A percentile compares a stretch with the other conserved stretches of the same genome.
Evolutionary conservation across 495 filamentous ascomycete genomes (phyloP).

Genomic region (Penicillium diatomitis): DNA sequence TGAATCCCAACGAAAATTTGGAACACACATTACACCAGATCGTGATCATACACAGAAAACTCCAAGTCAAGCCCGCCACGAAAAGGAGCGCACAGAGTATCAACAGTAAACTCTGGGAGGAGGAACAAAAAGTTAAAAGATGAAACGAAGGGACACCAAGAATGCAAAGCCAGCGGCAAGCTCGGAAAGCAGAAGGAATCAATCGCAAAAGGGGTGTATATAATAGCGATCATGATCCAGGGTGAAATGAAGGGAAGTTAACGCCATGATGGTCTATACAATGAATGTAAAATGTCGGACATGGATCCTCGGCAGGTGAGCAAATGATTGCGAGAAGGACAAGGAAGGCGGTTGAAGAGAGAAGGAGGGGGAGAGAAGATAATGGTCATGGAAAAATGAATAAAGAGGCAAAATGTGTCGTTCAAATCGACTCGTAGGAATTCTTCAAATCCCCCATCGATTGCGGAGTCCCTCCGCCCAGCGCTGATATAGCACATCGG

Average conservation of each 20-base stretch:
- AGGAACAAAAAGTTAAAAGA: not conserved
- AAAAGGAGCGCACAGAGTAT: not conserved
- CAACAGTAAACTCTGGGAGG: not conserved
- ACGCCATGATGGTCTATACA: slow-evolving; percentile 22
- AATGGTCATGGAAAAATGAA: no score
- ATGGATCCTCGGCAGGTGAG: no score
- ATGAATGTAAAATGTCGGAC: slow-evolving; percentile 9
- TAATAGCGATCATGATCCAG: slow-evolving; percentile 3
- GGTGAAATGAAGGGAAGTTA: not conserved
- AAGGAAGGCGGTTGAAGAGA: no score
- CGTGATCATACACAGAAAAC: slow-evolving; percentile 6
- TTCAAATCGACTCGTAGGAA: no score
- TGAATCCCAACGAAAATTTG: no score
- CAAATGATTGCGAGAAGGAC: no score
- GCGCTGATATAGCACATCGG: slow-evolving; percentile 79
- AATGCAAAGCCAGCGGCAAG: slow-evolving; percentile 13
- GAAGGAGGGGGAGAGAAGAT: no score
- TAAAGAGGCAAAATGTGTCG: no score
- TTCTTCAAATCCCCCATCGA: slow-evolving; percentile 57
- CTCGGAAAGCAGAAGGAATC: slow-evolving; percentile 1
- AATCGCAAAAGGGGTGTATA: slow-evolving; percentile 8
- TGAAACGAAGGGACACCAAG: slow-evolving; percentile 16
- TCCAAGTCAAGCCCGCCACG: slow-evolving; percentile 11
- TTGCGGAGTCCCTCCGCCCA: slow-evolving; percentile 80
- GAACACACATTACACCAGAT: slow-evolving; percentile 17